phyloP scores from a whole-genome alignment of 2,329 filamentous ascomycete genomes.

The Erysiphe pulchra region DNA sequence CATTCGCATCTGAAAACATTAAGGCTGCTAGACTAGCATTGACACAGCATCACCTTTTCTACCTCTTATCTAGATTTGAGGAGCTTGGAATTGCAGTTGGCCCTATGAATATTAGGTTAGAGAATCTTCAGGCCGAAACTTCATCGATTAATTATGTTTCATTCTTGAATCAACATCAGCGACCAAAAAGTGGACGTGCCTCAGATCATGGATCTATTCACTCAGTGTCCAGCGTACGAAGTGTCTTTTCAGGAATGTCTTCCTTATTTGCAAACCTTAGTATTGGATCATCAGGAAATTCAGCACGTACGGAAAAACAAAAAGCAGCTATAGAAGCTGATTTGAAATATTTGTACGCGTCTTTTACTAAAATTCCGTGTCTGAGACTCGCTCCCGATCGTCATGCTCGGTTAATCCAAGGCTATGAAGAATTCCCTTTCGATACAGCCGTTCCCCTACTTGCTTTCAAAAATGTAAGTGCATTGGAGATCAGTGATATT shows the following conservation, averaged over 20 bases:
- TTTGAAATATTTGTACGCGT: constrained; percentile 87
- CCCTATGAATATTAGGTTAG: constrained; percentile 84
- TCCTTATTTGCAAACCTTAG: constrained; percentile 77
- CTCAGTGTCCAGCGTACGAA: constrained; percentile 87
- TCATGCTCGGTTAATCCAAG: constrained; percentile 66
- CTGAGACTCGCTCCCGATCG: constrained; percentile 78
- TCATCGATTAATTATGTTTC: constrained; percentile 86
- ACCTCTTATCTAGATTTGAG: constrained; percentile 83
- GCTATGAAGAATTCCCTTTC: constrained; percentile 94
- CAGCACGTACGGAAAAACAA: constrained; percentile 67
- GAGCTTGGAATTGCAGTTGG: constrained; percentile 76
- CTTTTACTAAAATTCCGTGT: constrained; percentile 94
- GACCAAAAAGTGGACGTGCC: constrained; percentile 48
- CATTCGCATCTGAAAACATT: constrained; percentile 58
- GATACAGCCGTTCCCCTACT: constrained; percentile 92
- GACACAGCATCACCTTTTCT: constrained; percentile 91
- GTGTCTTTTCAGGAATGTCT: constrained; percentile 93
- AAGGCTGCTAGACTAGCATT: constrained; percentile 82
- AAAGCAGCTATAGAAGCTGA: constrained; percentile 68
- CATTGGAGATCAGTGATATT: constrained; percentile 79
- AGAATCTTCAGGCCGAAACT: constrained; percentile 75
- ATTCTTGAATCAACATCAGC: constrained; percentile 64
- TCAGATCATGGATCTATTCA: constrained; percentile 79
- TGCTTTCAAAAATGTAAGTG: constrained; percentile 89
- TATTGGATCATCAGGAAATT: constrained; percentile 52